Base-by-base conservation (phyloP, 176 grass and related monocot genomes). In the Typha latifolia region DNA sequence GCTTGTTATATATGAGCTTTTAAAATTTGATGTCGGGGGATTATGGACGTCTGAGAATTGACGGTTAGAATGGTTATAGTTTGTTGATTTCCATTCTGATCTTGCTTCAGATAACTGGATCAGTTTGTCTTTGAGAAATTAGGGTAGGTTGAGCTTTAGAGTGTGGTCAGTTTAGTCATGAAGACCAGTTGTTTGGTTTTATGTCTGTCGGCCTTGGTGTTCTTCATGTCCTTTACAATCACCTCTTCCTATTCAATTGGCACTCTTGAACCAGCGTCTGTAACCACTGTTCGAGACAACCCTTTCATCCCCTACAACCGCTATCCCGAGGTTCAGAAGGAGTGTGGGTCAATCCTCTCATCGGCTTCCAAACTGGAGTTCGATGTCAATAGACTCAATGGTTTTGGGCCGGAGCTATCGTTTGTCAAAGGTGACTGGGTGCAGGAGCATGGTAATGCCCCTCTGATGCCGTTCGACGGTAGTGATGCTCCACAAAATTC, bases 351-450 rank as follows among this genome's bases (percentile, higher is more conserved):
- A n/a, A 62, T 87, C 49, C 87, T 96, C 51, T 76, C 84, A 22
- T 27, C 78, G 16, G 75, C 69, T 52, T 3, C 72, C 12, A 66
- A 80, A 51, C 62, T 90, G 69, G 69, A 61, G 4, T 96, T 85
- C 50, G 84, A 96, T 47, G 84, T 51, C 18, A 85, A 78, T 80
- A 76, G 84, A 48, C 74, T 84, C 63, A 62, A 76, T 5, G 87
- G 66, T 0, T 80, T 91, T 48, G 49, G 81, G 51, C 81, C 69
- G 47, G 87, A 96, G 76, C 79, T 91, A 0, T 83, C 79, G 0
- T 88, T 96, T 66, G 20, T 71, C 16, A 87, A 80, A 75, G 91
- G 84, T 0, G 91, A 96, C 74, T 91, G 91, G 91, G 47, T 51
- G 51, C 87, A 91, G 71, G 69, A 82, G 50, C 31, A n/a, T 49